Evolutionary conservation across 768 basidiomycete species (phyloP), one percentile per base, ranked within the genome.

Genomic region (Collybiopsis luxurians): DNA sequence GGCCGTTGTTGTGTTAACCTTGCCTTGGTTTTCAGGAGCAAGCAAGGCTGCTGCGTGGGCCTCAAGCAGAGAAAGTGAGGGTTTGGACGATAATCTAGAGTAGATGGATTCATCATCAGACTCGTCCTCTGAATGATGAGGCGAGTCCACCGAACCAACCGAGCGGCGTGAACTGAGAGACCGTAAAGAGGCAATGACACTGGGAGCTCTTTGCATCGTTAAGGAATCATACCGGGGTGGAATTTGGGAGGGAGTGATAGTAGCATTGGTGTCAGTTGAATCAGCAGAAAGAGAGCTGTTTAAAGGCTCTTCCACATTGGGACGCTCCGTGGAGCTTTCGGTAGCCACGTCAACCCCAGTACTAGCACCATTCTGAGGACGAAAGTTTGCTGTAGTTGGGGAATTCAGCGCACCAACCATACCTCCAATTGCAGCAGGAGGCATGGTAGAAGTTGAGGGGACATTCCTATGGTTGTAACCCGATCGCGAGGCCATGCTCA

Each of bases 401-500:
- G 31, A 39, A 27, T 39, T 51, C 17, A 36, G 12, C 15, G 21
- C 19, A 21, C 38, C 7, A 60, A 59, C 47, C 56, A 54, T n/a
- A 51, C 61, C 31, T 44, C 53, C 38, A 52, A 59, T 21, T 39
- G 61, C 36, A 59, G 62, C 51, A n/a, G 43, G 54, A 30, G 42
- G 61, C 34, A 49, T 54, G 58, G 57, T 61, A 58, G 59, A 67
- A 54, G 62, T 68, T 59, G 61, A 57, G 19, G 59, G 62, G 48
- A 62, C 64, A 24, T 66, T 71, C 36, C 50, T 21, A 23, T 36
- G 50, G 31, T 34, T 34, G 12, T n/a, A 34, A 12, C 48, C 48
- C 19, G 36, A 51, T 23, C n/a, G 12, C 38, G 50, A 51, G 15
- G 23, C 50, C 50, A 51, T 39, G 50, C 50, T 51, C 50, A 39